Evolutionary conservation across 805 yeast genomes (phyloP).

Genomic region (Yarrowia phangngaensis): DNA sequence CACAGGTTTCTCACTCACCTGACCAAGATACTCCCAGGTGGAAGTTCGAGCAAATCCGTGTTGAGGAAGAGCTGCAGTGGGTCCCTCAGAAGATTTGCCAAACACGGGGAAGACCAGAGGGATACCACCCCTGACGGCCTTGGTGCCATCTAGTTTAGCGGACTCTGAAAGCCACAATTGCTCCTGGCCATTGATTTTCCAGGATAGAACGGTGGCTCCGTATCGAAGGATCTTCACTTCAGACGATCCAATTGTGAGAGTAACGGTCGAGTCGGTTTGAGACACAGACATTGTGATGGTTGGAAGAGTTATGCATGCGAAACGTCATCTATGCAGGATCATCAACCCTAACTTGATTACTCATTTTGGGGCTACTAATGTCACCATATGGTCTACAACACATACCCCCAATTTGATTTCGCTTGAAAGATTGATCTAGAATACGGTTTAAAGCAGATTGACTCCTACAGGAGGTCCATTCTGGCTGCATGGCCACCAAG

Average conservation of each 20-base stretch:
- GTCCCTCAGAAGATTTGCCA: slow-evolving; percentile 65
- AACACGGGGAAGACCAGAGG: slow-evolving; percentile 89
- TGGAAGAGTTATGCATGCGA: no score
- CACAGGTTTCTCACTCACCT: slow-evolving; percentile 62
- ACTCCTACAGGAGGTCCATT: no score
- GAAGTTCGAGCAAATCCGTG: slow-evolving; percentile 95
- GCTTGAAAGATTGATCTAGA: no score
- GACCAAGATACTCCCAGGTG: slow-evolving; percentile 92
- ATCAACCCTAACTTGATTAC: no score
- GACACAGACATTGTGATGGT: slow-evolving; percentile 59
- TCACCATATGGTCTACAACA: no score
- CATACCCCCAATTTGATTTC: no score
- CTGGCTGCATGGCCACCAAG: no score
- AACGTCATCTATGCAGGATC: no score
- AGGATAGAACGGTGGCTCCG: slow-evolving; percentile 86
- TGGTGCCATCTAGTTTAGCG: slow-evolving; percentile 84
- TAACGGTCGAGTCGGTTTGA: slow-evolving; percentile 60
- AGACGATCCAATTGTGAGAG: slow-evolving; percentile 55
- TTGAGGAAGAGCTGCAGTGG: slow-evolving; percentile 71
- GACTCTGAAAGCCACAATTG: slow-evolving; percentile 64
- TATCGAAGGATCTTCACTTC: slow-evolving; percentile 67
- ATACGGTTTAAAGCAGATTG: no score
- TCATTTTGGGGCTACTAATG: no score
- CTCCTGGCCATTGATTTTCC: slow-evolving; percentile 70
- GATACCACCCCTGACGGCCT: slow-evolving; percentile 95